Conservation (phyloP, 768 basidiomycete genomes). For the Pholiota conissans region DNA sequence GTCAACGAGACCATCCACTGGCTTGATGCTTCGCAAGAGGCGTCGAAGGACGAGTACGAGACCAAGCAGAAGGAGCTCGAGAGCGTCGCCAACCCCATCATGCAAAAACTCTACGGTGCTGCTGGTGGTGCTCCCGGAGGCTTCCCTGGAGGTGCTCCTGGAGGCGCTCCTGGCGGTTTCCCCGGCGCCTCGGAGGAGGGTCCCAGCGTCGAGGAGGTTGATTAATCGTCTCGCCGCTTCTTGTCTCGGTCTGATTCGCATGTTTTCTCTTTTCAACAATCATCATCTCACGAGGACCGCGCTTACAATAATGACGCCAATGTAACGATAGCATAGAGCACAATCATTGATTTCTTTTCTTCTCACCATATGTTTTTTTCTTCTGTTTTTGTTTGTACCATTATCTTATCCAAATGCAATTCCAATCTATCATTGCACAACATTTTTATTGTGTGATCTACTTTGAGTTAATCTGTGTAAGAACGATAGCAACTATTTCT, state of each 20-base stretch:
- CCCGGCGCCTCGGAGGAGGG: slow-evolving; percentile 78
- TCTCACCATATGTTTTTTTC: not conserved
- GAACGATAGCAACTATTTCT: not conserved
- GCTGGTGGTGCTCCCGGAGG: slow-evolving; percentile 60
- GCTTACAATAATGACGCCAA: slow-evolving; percentile 24
- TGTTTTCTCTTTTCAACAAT: slow-evolving; percentile 10
- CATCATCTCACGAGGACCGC: slow-evolving; percentile 20
- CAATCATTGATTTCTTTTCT: slow-evolving; percentile 16
- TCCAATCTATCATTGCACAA: not conserved
- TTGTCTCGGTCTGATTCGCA: slow-evolving; percentile 11
- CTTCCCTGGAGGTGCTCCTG: slow-evolving; percentile 52
- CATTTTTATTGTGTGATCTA: too few species aligned
- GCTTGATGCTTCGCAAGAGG: slow-evolving; percentile 88
- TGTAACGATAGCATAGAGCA: slow-evolving; percentile 22
- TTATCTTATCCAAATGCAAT: not conserved
- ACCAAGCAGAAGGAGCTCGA: slow-evolving; percentile 93
- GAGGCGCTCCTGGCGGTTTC: slow-evolving; percentile 62
- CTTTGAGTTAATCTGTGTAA: not conserved
- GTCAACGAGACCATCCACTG: slow-evolving; percentile 84
- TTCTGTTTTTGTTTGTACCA: slow-evolving; percentile 9
- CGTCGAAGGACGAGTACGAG: slow-evolving; percentile 92
- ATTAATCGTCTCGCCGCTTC: slow-evolving; percentile 39
- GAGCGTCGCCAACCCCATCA: slow-evolving; percentile 69
- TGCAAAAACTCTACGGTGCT: slow-evolving; percentile 75
- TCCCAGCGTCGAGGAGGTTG: slow-evolving; percentile 90